phyloP scores from a whole-genome alignment of 352 stramenopile species.

The Phytophthora ramorum region DNA sequence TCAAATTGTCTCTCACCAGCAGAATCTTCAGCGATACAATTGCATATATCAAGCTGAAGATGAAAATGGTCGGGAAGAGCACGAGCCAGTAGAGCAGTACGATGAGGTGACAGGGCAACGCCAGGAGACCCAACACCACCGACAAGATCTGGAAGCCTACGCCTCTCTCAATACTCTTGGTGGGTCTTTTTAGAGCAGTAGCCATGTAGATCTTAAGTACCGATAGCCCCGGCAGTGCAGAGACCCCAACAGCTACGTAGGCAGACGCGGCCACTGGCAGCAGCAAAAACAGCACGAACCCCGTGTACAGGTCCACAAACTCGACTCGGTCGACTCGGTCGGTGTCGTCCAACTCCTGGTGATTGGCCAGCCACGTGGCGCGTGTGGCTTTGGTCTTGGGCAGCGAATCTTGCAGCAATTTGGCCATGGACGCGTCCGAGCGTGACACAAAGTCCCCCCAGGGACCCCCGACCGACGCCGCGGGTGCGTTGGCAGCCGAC shows the following conservation, averaged over 20 bases:
- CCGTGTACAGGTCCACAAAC: constrained; percentile 39
- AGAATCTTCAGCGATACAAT: constrained; percentile 39
- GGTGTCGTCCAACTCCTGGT: constrained; percentile 36
- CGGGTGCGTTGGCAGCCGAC: background rate
- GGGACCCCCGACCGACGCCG: constrained; percentile 30
- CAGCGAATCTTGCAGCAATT: constrained; percentile 42
- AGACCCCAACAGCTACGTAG: constrained; percentile 27
- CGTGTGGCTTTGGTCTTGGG: constrained; percentile 42
- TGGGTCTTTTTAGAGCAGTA: constrained; percentile 27
- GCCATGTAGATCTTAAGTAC: constrained; percentile 27
- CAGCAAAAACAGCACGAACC: constrained; percentile 27
- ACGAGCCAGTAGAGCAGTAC: constrained; percentile 35
- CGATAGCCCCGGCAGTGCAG: constrained; percentile 23
- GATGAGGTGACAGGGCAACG: constrained; percentile 29
- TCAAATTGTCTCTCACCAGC: constrained; percentile 34
- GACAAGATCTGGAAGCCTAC: constrained; percentile 21
- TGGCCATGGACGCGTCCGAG: constrained; percentile 46
- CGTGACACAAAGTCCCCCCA: constrained; percentile 44
- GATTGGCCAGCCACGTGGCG: constrained; percentile 34
- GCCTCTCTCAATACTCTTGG: constrained; percentile 24
- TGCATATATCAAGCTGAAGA: constrained; percentile 36
- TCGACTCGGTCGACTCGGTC: constrained; percentile 26
- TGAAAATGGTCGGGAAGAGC: constrained; percentile 30
- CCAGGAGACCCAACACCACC: constrained; percentile 20
- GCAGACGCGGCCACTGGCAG: constrained; percentile 14